A percentile compares a stretch with the other conserved stretches of the same genome.
phyloP scores from a whole-genome alignment of 2,329 filamentous ascomycete genomes.

The Verticillium nonalfalfae region DNA sequence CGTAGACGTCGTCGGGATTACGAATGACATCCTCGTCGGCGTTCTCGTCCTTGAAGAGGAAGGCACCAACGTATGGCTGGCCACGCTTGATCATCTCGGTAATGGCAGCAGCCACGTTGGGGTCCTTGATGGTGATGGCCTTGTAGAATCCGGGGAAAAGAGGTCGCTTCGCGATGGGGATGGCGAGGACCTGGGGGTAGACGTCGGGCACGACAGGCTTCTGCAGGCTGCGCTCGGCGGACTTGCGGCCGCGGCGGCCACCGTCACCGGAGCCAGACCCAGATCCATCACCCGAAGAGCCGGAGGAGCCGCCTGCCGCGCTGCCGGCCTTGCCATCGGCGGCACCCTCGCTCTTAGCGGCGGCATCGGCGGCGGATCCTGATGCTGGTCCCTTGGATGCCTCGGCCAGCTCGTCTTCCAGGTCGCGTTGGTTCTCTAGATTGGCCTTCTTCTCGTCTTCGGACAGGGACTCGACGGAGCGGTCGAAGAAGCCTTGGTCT shows the following conservation, averaged over 20 bases:
- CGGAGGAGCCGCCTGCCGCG: constrained; percentile 37
- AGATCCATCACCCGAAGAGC: constrained; percentile 47
- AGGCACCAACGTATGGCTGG: constrained; percentile 94
- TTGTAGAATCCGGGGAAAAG: constrained; percentile 99
- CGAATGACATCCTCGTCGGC: constrained; percentile 92
- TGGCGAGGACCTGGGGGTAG: constrained; percentile 95
- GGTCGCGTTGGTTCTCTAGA: constrained; percentile 37
- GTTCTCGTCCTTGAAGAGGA: constrained; percentile 93
- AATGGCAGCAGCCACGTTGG: constrained; percentile 84
- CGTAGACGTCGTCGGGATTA: constrained; percentile 84
- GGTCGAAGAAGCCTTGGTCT: constrained; percentile 43
- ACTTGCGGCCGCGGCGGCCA: constrained; percentile 66
- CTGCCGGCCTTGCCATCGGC: constrained; percentile 45
- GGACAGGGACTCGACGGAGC: constrained; percentile 39
- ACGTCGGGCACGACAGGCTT: constrained; percentile 90
- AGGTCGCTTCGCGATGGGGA: constrained; percentile 88
- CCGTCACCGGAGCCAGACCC: constrained; percentile 41
- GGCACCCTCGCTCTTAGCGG: constrained; percentile 35
- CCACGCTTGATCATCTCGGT: constrained; percentile 95
- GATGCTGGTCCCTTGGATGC: constrained; percentile 20
- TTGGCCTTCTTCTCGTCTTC: constrained; percentile 48
- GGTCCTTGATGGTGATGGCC: constrained; percentile 92
- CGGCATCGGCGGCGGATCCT: constrained; percentile 31
- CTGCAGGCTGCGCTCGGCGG: constrained; percentile 67
- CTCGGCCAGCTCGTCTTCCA: constrained; percentile 39